Conservation (phyloP, 768 basidiomycete species). For the Kwoniella newhampshirensis region DNA sequence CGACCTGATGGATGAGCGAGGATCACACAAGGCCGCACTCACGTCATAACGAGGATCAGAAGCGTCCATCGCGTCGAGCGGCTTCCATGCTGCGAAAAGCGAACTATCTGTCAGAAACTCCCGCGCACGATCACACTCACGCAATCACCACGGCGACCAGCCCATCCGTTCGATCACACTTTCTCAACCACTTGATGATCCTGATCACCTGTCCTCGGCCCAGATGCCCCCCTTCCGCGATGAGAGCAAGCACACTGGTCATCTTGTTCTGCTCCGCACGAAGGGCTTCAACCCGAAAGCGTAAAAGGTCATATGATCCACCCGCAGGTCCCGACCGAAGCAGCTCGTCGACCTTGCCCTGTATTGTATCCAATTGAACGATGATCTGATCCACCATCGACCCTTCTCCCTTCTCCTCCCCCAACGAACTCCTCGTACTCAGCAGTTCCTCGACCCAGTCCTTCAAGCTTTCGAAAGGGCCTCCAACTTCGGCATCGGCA, state of each 20-base stretch:
- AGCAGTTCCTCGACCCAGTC: conserved; percentile 36
- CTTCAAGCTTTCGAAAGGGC: conserved; percentile 29
- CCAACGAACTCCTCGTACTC: conserved; percentile 18
- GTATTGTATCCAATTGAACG: conserved; percentile 33
- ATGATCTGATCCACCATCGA: conserved; percentile 43
- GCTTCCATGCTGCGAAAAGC: conserved; percentile 27
- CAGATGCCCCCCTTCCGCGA: conserved; percentile 35
- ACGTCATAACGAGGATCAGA: conserved; percentile 30
- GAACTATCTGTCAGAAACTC: conserved; percentile 11
- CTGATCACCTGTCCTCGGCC: conserved; percentile 41
- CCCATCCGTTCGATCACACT: conserved; percentile 32
- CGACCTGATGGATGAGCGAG: conserved; percentile 8
- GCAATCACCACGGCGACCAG: conserved; percentile 26
- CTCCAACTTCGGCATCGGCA: conserved; percentile 20
- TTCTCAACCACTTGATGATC: conserved; percentile 46
- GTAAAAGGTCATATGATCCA: conserved; percentile 30
- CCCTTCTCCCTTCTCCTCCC: conserved; percentile 32
- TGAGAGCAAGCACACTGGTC: conserved; percentile 23
- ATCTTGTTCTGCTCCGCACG: conserved; percentile 42
- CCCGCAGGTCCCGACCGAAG: conserved; percentile 20
- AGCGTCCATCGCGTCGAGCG: conserved; percentile 26
- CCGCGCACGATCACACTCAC: conserved; percentile 17
- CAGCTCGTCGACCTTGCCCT: conserved; percentile 19
- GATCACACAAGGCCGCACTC: background rate
- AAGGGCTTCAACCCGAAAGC: conserved; percentile 31